These are phyloP conservation scores for Tetrapyrgos nigripes DNA, from an alignment of 1,284 basidiomycete species.

Conservation along the genomic window DNA sequence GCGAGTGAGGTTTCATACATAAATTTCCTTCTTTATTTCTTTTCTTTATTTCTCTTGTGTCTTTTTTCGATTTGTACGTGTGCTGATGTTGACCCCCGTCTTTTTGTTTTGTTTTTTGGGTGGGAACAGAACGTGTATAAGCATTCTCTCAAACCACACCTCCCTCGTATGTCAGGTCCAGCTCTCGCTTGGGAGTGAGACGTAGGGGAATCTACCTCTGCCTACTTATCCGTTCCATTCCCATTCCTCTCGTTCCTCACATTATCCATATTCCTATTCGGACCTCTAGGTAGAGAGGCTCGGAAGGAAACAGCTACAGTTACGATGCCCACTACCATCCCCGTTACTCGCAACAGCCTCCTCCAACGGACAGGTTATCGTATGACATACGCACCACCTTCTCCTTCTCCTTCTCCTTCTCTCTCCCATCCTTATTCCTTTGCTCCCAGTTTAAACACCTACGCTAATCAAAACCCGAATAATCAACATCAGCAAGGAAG, in stretches of 20 bases:
- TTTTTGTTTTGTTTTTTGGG: not conserved
- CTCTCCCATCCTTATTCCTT: slow-evolving; percentile 51
- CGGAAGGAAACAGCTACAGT: slow-evolving; percentile 15
- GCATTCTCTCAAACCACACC: slow-evolving; percentile 61
- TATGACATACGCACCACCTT: slow-evolving; percentile 32
- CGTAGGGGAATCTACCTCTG: slow-evolving; percentile 45
- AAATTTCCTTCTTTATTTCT: too few species aligned
- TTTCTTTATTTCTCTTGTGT: slow-evolving; percentile 4
- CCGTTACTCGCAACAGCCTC: slow-evolving; percentile 86
- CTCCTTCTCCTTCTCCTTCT: too few species aligned
- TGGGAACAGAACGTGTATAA: slow-evolving; percentile 81
- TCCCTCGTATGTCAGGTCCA: not conserved
- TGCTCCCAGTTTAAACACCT: too few species aligned
- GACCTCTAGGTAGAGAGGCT: too few species aligned
- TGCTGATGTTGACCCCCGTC: not conserved
- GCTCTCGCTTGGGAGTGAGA: not conserved
- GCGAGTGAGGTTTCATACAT: too few species aligned
- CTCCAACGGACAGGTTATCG: slow-evolving; percentile 93
- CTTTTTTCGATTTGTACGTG: slow-evolving; percentile 5
- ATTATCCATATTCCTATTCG: slow-evolving; percentile 87
- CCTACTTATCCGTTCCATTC: slow-evolving; percentile 95
- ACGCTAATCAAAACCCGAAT: too few species aligned
- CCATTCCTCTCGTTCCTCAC: too few species aligned
- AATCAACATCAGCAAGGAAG: too few species aligned
- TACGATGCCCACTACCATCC: too few species aligned